Evolutionary conservation across 2,329 filamentous ascomycete genomes (phyloP), one percentile per base, ranked within the genome.

Genomic region (Monilinia aucupariae): DNA sequence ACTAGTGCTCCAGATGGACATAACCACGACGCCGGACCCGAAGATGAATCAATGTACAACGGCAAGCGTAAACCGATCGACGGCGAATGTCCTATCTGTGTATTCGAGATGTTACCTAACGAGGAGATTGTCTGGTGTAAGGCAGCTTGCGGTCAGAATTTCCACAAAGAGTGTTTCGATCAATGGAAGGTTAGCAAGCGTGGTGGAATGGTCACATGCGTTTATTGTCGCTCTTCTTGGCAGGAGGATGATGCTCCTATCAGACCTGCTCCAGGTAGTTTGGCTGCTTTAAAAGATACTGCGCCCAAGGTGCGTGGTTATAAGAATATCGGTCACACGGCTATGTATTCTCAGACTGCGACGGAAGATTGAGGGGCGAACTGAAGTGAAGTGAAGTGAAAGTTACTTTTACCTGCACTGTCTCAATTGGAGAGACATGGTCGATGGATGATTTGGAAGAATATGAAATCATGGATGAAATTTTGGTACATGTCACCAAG

Each of bases 151-250:
- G 84, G 68, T 55, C 68, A 84, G 68, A 85, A 85, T 65, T 78
- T 84, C 3, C 82, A 85, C 67, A 74, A 74, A 43, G 71, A 76
- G 41, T 85, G 82, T 66, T 81, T 84, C 69, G 74, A 78, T 66
- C 82, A 78, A 71, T 84, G 82, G 82, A 79, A 78, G 0, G 68
- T 72, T 7, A 81, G 78, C 27, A 82, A 81, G 69, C 70, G 70
- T 68, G 66, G 67, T 60, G 61, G 62, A 20, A 6, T 75, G 20
- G 79, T 84, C 15, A 85, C 83, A 0, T 87, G 85, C 68, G 84
- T 85, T 0, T 82, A 83, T 69, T 87, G 85, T 65, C 81, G 84
- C n/a, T 81, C 80, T 13, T 69, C 71, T 2, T 87, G 85, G 85
- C 74, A 80, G 66, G 78, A 75, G 0, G 79, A 80, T 32, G 55